phyloP scores from a whole-genome alignment of 2,329 filamentous ascomycete species.

The Epichloe gansuensis region DNA sequence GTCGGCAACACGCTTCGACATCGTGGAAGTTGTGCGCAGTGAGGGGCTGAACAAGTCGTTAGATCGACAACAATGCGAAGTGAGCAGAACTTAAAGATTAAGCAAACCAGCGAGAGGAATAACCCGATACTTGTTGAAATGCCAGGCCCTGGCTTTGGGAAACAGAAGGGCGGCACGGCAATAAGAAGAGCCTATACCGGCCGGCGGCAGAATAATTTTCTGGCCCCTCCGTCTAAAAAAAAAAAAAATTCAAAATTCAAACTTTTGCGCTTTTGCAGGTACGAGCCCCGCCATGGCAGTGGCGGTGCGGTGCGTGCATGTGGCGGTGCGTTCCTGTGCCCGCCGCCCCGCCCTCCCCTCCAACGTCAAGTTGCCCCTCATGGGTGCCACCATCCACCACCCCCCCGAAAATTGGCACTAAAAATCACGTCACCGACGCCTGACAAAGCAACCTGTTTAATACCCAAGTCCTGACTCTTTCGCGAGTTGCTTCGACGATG shows the following conservation, averaged over 20 bases:
- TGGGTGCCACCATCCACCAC: too few relatives aligned
- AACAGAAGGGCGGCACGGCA: not conserved
- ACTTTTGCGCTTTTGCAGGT: not conserved
- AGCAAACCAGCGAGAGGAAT: too few relatives aligned
- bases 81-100: not conserved
- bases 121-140: too few relatives aligned
- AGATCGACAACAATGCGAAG: not conserved
- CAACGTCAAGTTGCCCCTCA: too few relatives aligned
- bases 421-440: constrained; percentile 5
- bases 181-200: not conserved
- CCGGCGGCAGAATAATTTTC: constrained; percentile 3
- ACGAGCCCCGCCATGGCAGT: not conserved
- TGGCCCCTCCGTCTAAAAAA: constrained; percentile 1
- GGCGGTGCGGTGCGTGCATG: not conserved
- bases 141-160: too few relatives aligned
- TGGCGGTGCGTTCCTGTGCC: not conserved
- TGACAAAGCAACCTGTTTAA: not conserved
- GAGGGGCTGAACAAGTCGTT: not conserved
- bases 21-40: constrained; percentile 15
- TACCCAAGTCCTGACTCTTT: too few relatives aligned
- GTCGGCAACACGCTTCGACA: constrained; percentile 48
- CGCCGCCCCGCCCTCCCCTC: too few relatives aligned
- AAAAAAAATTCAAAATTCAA: not conserved
- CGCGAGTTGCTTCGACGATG: too few relatives aligned
- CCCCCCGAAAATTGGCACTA: not conserved